Percentiles rank a stretch among this genome's conserved stretches.
Evolutionary conservation across 106 monocot species (phyloP).

Genomic region (Dendrobium huoshanense): DNA sequence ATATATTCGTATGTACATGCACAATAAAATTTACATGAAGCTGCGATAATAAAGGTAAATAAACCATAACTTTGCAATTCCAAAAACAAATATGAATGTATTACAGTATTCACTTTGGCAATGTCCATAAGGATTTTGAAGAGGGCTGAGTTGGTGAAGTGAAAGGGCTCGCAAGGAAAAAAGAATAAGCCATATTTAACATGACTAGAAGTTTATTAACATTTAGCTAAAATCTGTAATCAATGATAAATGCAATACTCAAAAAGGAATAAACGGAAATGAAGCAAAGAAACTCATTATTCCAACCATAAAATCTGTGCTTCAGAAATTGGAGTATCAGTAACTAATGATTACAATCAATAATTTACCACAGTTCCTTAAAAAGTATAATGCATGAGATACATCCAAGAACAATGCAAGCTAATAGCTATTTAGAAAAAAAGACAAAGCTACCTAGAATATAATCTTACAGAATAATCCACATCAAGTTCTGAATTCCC

Average conservation of each 20-base stretch:
- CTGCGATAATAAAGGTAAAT: not conserved
- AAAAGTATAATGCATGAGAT: not conserved
- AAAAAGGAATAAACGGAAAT: not conserved
- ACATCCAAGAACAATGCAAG: not conserved
- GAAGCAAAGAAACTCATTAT: not conserved
- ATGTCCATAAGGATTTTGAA: not conserved
- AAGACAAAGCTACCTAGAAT: not conserved
- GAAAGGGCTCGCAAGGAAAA: not conserved
- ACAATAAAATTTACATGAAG: not conserved
- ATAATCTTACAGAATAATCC: not conserved
- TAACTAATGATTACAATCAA: not conserved
- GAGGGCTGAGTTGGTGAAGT: not conserved
- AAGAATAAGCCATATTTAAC: not conserved
- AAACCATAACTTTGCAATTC: not conserved
- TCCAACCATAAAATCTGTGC: not conserved
- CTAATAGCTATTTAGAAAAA: not conserved
- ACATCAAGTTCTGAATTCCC: not conserved
- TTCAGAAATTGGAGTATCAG: not conserved
- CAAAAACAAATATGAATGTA: not conserved
- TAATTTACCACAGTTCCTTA: not conserved
- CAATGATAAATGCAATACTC: not conserved
- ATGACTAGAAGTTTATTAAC: not conserved
- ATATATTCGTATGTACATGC: not conserved
- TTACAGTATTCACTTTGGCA: not conserved
- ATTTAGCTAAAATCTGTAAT: not conserved